Evolutionary conservation across 305 asterid genomes (phyloP).

Genomic region (Solanum hybrid): DNA sequence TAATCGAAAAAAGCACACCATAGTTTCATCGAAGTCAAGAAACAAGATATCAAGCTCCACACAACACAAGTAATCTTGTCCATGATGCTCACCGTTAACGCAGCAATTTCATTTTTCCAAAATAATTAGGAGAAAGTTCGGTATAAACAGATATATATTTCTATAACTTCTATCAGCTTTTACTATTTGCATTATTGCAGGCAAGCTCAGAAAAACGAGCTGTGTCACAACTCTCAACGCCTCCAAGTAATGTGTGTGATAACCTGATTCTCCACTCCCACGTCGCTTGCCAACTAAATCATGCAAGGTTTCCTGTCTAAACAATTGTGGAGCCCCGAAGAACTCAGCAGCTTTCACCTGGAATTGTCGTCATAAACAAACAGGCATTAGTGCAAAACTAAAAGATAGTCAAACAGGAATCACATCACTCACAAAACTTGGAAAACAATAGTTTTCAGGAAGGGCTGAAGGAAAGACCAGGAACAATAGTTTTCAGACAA

Average conservation of each 20-base stretch:
- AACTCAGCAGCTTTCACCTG: slow-evolving; percentile 12
- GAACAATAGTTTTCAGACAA: not conserved
- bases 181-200: not conserved
- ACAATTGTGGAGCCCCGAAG: not conserved
- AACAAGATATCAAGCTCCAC: not conserved
- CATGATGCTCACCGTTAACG: not conserved
- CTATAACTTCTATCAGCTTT: not conserved
- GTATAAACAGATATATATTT: not conserved
- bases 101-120: not conserved
- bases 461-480: not conserved
- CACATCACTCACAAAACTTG: too few species aligned
- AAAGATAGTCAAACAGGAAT: not conserved
- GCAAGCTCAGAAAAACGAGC: not conserved
- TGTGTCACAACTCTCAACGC: not conserved
- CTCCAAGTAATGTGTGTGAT: not conserved
- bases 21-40: not conserved
- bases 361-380: slow-evolving; percentile 1
- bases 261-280: not conserved
- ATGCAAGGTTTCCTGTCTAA: not conserved
- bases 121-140: not conserved
- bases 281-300: not conserved
- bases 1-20: not conserved
- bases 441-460: not conserved
- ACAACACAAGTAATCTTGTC: not conserved
- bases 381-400: not conserved